Evolutionary conservation across 1,284 basidiomycete species (phyloP).

Genomic region (Pholiota adiposa): DNA sequence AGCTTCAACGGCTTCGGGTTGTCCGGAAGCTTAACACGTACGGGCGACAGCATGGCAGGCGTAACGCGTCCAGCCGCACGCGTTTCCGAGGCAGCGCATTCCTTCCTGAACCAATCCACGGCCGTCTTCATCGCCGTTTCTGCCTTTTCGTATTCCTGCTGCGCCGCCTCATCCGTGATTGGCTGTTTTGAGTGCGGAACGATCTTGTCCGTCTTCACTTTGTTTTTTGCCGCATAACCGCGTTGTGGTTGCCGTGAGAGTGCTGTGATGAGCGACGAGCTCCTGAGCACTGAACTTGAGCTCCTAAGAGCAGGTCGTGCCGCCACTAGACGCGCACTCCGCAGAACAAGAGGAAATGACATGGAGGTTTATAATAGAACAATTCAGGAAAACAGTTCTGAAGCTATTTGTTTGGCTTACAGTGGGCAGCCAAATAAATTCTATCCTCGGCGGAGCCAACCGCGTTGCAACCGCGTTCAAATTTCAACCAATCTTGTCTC

Average conservation of each 20-base stretch:
- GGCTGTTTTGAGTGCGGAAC: conserved; percentile 61
- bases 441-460: too few species aligned
- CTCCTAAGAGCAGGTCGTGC: not conserved
- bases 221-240: conserved; percentile 37
- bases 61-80: conserved; percentile 79
- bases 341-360: conserved; percentile 9
- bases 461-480: too few species aligned
- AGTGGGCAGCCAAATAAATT: not conserved
- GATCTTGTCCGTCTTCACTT: conserved; percentile 51
- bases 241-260: conserved; percentile 11
- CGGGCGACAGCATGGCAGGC: conserved; percentile 69
- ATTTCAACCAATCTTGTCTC: too few species aligned
- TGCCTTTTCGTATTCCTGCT: conserved; percentile 59
- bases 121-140: conserved; percentile 66
- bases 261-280: not conserved
- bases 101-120: conserved; percentile 73
- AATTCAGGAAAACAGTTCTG: not conserved
- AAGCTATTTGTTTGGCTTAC: not conserved
- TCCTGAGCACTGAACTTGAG: not conserved
- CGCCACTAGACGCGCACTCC: conserved; percentile 13
- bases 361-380: conserved; percentile 7
- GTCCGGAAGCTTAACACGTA: conserved; percentile 58
- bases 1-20: conserved; percentile 46
- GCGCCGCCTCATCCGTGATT: conserved; percentile 52
- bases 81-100: conserved; percentile 66